Base-by-base conservation (phyloP, 1,284 basidiomycete species). In the Tausonia pullulans region DNA sequence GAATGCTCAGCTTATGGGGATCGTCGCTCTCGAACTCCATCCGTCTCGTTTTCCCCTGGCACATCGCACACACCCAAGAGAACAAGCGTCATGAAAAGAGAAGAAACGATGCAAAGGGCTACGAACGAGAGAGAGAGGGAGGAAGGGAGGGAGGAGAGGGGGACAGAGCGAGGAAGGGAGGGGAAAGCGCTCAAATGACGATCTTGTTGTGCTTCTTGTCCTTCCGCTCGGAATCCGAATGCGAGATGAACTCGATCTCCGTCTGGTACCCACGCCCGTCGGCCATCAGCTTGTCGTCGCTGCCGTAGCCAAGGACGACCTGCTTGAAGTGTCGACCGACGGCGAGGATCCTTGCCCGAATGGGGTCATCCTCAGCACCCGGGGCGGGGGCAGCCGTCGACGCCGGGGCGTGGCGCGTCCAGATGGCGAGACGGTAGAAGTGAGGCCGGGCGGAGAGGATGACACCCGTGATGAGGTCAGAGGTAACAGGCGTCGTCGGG, bases 171-270 rank as follows among this genome's bases (percentile, higher is more conserved):
- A n/a, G 67, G 16, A 69, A 70, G 60, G 68, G 67, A 8, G 65
- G 68, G 0, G 69, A 53, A 7, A 10, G 4, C 46, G 56, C 70
- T 80, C 79, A 88, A 68, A 88, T 83, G 71, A 83, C 74, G 68
- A 90, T 85, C 79, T 27, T 27, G 27, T 27, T 27, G 27, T 27
- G 27, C 73, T 77, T 78, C 74, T 91, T 92, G 69, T 86, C 87
- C 82, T 96, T 97, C 83, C 88, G 92, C 81, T 96, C 92, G 70
- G 87, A 89, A 77, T 95, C 92, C 76, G 91, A 90, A 81, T 97
- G 93, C 71, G 87, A 90, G 76, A 90, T 78, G 76, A 95, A 97
- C 78, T 93, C 90, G 53, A 96, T 90, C 77, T 97, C 93, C 40
- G 90, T 94, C 71, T 87, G 88, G 74, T 88, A 81, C 62, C 86